Base-by-base conservation (phyloP, 306 rosid species). In the Dryas drummondii region DNA sequence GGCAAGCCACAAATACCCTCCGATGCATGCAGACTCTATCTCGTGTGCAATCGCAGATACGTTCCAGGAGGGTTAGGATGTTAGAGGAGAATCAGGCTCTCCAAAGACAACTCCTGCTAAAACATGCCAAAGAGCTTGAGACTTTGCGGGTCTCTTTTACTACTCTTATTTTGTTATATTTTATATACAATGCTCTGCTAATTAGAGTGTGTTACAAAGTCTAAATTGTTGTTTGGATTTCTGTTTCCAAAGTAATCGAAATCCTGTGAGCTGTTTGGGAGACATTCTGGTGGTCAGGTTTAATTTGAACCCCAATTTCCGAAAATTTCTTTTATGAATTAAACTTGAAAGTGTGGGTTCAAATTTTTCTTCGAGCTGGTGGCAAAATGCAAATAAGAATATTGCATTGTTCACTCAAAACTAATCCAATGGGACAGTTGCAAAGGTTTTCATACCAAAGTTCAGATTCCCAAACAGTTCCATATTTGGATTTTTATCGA, bases 21-120 rank as follows among this genome's bases (percentile, higher is more conserved):
- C 86, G 87, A 55, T 89, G 97, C 67, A 92, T 96, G 99, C 99
- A 96, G 86, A 89, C 99, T 72, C 78, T 96, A 46, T 84, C 99
- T 70, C 98, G 99, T 15, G 96, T 96, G 76, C 99, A 96, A 71
- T 83, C 97, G 78, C 96, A 96, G 84, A 84, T 96, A 77, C 99
- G 88, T 57, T 89, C 88, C 12, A 86, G 99, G 86, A 90, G 99
- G 84, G 73, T 89, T 81, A 87, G 92, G 74, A 92, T 96, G 98
- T 60, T 88, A 53, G 99, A 96, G 83, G 99, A 96, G 83, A 96
- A 92, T 78, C 99, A 90, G 76, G 97, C 99, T 77, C 88, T 96
- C 70, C 99, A 96, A 82, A 86, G 82, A 70, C 99, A 96, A 62
- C 93, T 92, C 81, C 83, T 96, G 59, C 99, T 89, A 77, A 90